Percentiles rank a stretch among this genome's conserved stretches.
phyloP scores from a whole-genome alignment of 208 protist genomes.

The Acanthamoeba quina region DNA sequence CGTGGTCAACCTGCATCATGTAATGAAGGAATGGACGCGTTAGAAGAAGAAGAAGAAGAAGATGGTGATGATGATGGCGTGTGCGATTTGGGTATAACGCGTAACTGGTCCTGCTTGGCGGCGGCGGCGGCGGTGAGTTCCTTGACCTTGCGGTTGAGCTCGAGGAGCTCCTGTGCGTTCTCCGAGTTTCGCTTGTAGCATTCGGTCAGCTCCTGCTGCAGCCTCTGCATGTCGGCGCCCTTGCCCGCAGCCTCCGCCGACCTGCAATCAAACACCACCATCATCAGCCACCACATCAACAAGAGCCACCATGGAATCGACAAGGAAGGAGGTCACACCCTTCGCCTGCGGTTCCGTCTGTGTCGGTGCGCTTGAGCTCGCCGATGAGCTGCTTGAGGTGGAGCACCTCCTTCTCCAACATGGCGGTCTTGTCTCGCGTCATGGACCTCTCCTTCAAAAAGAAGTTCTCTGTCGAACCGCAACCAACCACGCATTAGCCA shows the following conservation, averaged over 20 bases:
- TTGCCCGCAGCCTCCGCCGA: neutral
- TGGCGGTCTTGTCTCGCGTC: neutral
- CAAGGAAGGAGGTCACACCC: neutral
- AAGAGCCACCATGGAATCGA: neutral
- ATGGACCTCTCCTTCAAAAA: conserved; percentile 5
- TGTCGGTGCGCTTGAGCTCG: conserved; percentile 10
- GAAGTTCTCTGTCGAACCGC: neutral
- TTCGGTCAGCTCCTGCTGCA: conserved; percentile 65
- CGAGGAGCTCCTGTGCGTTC: conserved; percentile 26
- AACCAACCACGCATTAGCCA: neutral
- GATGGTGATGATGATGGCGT: neutral
- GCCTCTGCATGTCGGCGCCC: neutral
- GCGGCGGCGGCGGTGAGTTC: neutral
- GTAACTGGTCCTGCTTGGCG: neutral
- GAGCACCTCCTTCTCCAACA: conserved; percentile 52
- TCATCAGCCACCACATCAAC: too few species aligned
- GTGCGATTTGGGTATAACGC: too few species aligned
- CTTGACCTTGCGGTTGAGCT: conserved; percentile 50
- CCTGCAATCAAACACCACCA: neutral
- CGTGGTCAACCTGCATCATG: neutral
- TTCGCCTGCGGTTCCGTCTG: neutral
- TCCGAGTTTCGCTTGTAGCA: conserved; percentile 70
- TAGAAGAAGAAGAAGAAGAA: neutral
- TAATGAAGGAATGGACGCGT: neutral
- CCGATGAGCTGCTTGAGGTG: conserved; percentile 50